These are phyloP conservation scores for Coniophora puteana DNA, from an alignment of 1,284 basidiomycete genomes.

Conservation along the genomic window DNA sequence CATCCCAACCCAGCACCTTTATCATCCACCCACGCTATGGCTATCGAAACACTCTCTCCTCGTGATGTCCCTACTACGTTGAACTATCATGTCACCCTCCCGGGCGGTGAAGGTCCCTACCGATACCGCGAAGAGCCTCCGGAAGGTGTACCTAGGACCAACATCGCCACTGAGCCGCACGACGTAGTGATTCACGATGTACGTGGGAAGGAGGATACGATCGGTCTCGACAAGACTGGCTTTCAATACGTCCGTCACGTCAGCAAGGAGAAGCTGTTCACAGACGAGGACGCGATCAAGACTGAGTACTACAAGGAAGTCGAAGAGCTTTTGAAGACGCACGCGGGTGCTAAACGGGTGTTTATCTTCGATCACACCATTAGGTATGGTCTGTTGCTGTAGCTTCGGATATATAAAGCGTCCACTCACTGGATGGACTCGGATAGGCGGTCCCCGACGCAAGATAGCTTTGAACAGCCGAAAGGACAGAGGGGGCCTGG, in stretches of 20 bases:
- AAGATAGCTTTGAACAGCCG: too few species aligned
- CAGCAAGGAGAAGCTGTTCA: slow-evolving; percentile 38
- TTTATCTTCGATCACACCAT: slow-evolving; percentile 46
- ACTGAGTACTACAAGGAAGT: slow-evolving; percentile 38
- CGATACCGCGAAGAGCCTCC: slow-evolving; percentile 23
- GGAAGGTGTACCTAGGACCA: slow-evolving; percentile 18
- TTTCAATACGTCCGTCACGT: slow-evolving; percentile 35
- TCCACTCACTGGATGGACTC: too few species aligned
- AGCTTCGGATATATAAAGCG: too few species aligned
- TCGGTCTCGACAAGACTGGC: slow-evolving; percentile 38
- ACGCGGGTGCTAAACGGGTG: slow-evolving; percentile 37
- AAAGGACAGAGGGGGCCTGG: too few species aligned
- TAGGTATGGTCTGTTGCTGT: too few species aligned
- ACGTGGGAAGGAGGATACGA: slow-evolving; percentile 30
- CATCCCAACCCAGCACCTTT: too few species aligned
- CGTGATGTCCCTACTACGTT: slow-evolving; percentile 26
- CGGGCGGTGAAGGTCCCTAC: slow-evolving; percentile 23
- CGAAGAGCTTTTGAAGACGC: slow-evolving; percentile 38
- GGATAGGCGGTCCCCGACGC: too few species aligned
- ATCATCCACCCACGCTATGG: too few species aligned
- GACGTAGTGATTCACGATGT: slow-evolving; percentile 25
- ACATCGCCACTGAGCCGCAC: slow-evolving; percentile 20
- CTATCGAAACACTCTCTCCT: too few species aligned
- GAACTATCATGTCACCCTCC: slow-evolving; percentile 24
- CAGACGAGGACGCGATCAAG: slow-evolving; percentile 36